phyloP scores from a whole-genome alignment of 306 rosid species.

The Vicia sativa region DNA sequence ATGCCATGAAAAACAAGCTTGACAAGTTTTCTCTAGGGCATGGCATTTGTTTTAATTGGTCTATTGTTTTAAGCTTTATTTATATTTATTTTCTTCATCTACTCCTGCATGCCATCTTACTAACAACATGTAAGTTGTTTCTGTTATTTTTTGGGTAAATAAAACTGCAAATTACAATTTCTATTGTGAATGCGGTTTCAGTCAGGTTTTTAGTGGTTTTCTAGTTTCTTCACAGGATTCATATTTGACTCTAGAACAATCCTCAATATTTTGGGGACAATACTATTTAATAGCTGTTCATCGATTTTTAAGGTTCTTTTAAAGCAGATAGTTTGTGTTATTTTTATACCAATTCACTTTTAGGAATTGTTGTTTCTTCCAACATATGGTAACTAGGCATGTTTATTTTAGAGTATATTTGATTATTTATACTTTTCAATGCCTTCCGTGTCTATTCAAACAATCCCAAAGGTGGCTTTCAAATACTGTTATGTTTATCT shows the following conservation, averaged over 20 bases:
- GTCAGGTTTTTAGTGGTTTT: no score
- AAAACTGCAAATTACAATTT: background rate
- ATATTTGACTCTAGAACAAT: background rate
- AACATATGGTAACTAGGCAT: constrained; percentile 13
- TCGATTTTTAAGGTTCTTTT: background rate
- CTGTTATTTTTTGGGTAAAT: background rate
- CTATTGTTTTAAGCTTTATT: background rate
- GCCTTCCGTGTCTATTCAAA: constrained; percentile 9
- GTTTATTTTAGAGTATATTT: constrained; percentile 6
- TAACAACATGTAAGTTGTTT: background rate
- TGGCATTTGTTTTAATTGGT: constrained; percentile 2
- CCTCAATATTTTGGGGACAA: background rate
- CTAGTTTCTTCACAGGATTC: background rate
- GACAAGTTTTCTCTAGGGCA: constrained; percentile 8
- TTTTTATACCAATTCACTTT: background rate
- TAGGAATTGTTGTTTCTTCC: background rate
- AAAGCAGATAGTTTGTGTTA: constrained; percentile 1
- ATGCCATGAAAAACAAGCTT: constrained; percentile 6
- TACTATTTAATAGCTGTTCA: background rate
- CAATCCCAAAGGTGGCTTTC: background rate
- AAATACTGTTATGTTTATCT: background rate
- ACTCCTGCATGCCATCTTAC: background rate
- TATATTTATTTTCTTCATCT: constrained; percentile 1
- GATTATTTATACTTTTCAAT: constrained; percentile 15
- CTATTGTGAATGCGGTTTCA: no score